These are phyloP conservation scores for Naganishia onofrii DNA, from an alignment of 768 basidiomycete species.

Conservation along the genomic window DNA sequence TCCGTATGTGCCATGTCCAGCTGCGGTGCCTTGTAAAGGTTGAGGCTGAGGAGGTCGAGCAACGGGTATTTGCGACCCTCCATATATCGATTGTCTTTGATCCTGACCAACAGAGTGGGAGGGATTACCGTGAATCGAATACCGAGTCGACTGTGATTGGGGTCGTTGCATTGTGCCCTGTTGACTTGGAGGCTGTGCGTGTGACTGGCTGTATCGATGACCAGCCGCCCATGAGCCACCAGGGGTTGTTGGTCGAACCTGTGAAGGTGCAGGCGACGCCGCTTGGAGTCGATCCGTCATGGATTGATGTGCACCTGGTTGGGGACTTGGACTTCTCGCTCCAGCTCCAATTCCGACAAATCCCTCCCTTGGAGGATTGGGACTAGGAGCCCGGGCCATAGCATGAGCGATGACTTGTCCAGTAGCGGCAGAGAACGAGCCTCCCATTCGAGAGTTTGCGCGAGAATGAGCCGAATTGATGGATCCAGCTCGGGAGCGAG, in stretches of 20 bases:
- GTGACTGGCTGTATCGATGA: conserved; percentile 15
- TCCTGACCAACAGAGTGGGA: background rate
- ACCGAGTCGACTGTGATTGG: conserved; percentile 17
- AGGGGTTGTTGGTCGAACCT: conserved; percentile 1
- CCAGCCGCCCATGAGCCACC: conserved; percentile 16
- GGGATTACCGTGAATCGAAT: conserved; percentile 15
- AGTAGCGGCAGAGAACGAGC: conserved; percentile 1
- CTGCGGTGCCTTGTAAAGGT: background rate
- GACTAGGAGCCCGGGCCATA: conserved; percentile 40
- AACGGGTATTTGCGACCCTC: background rate
- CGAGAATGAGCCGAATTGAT: conserved; percentile 39
- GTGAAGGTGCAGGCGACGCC: conserved; percentile 9
- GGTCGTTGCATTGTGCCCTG: conserved; percentile 15
- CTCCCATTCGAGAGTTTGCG: conserved; percentile 27
- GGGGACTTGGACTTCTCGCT: conserved; percentile 55
- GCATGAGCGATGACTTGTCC: conserved; percentile 38
- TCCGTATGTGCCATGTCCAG: conserved; percentile 2
- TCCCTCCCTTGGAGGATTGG: conserved; percentile 55
- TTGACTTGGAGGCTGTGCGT: conserved; percentile 1
- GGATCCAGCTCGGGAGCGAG: conserved; percentile 42
- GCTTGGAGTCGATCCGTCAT: conserved; percentile 14
- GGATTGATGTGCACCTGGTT: conserved; percentile 53
- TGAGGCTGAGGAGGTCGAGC: conserved; percentile 4
- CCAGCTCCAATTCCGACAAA: conserved; percentile 77
- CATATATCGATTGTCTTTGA: conserved; percentile 13